Evolutionary conservation across 1,284 basidiomycete species (phyloP).

Genomic region (Phaffia rhodozyma): DNA sequence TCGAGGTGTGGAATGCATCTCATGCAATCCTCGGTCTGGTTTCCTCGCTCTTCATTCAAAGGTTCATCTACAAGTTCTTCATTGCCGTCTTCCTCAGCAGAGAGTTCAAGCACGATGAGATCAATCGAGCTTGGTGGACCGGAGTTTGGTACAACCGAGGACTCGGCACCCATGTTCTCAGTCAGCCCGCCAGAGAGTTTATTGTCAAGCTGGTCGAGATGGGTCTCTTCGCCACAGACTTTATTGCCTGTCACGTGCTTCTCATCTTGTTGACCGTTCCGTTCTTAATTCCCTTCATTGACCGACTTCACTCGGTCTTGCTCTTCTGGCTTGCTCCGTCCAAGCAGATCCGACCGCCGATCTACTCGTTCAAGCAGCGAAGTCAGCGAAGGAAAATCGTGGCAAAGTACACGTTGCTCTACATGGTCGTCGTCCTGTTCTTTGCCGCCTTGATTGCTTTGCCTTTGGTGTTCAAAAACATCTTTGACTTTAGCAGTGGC

Average conservation of each 20-base stretch:
- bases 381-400: constrained; percentile 78
- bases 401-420: constrained; percentile 55
- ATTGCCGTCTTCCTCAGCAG: constrained; percentile 75
- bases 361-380: constrained; percentile 81
- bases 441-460: constrained; percentile 54
- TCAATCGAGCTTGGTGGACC: constrained; percentile 95
- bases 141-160: constrained; percentile 92
- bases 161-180: constrained; percentile 72
- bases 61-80: constrained; percentile 79
- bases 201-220: constrained; percentile 96
- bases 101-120: constrained; percentile 96
- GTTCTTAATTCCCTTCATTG: constrained; percentile 71
- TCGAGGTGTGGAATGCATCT: constrained; percentile 82
- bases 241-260: constrained; percentile 43
- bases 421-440: constrained; percentile 56
- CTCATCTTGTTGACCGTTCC: constrained; percentile 67
- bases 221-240: constrained; percentile 84
- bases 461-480: constrained; percentile 45
- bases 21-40: constrained; percentile 84
- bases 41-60: constrained; percentile 73
- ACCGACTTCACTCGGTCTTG: constrained; percentile 77
- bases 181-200: constrained; percentile 85
- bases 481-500: constrained; percentile 48
- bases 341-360: constrained; percentile 82
- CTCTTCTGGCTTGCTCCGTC: constrained; percentile 74